A percentile compares a stretch with the other conserved stretches of the same genome.
Evolutionary conservation across 352 stramenopile genomes (phyloP).

Genomic region (Pythium vanterpoolii): DNA sequence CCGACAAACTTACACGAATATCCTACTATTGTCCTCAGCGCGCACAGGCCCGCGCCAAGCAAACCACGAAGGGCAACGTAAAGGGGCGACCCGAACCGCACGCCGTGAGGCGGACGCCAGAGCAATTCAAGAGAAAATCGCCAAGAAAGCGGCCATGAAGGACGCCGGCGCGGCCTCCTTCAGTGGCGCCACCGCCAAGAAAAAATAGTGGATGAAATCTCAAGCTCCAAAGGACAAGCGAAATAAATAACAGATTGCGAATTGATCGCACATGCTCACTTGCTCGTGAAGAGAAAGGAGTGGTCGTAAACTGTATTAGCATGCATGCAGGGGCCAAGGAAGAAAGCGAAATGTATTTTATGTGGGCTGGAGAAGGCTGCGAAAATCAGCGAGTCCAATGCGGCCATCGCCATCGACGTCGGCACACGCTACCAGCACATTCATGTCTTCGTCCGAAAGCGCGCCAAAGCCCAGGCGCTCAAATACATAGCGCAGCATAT

Average conservation of each 20-base stretch:
- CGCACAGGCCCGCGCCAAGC: conserved; percentile 62
- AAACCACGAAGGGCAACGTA: conserved; percentile 10
- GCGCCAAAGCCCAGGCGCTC: conserved; percentile 73
- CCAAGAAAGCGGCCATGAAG: conserved; percentile 66
- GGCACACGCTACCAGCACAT: conserved; percentile 80
- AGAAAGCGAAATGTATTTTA: not conserved
- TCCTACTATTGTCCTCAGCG: conserved; percentile 50
- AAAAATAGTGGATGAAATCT: conserved; percentile 7
- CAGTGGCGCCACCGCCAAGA: conserved; percentile 4
- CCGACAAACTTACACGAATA: too few species aligned
- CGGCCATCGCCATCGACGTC: conserved; percentile 81
- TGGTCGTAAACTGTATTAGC: conserved; percentile 8
- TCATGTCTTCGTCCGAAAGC: conserved; percentile 81
- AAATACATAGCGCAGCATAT: conserved; percentile 87
- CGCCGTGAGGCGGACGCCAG: conserved; percentile 71
- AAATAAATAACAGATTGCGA: conserved; percentile 20
- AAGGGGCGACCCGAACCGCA: conserved; percentile 49
- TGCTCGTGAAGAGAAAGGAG: not conserved
- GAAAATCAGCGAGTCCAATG: conserved; percentile 82
- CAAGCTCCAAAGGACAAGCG: not conserved
- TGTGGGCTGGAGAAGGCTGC: conserved; percentile 51
- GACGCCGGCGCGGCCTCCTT: conserved; percentile 37
- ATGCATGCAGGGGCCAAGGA: conserved; percentile 9
- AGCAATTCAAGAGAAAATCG: conserved; percentile 79
- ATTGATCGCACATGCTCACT: conserved; percentile 20